A percentile compares a stretch with the other conserved stretches of the same genome.
These are phyloP conservation scores for Rhodotorula paludigena DNA, from an alignment of 768 basidiomycete genomes.

Conservation along the genomic window DNA sequence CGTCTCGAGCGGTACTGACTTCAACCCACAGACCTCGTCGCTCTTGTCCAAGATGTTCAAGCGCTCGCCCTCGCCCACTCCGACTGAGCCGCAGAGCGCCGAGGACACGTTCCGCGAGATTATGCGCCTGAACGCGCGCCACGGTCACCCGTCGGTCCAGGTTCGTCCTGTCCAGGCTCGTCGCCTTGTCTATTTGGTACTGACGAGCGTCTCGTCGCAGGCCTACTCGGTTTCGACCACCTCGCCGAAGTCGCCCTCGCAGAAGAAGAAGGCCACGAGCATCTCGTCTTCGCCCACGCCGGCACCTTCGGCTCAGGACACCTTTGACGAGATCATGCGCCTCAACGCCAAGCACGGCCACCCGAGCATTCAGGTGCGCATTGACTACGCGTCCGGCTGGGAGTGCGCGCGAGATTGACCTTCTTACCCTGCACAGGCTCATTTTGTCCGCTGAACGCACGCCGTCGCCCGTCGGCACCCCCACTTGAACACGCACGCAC, in stretches of 20 bases:
- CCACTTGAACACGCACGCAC: too few relatives aligned
- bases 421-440: too few relatives aligned
- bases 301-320: neutral
- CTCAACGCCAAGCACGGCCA: neutral
- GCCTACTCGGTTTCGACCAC: constrained; percentile 3
- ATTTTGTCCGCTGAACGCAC: too few relatives aligned
- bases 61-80: neutral
- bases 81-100: neutral
- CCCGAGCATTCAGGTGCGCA: neutral
- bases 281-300: neutral
- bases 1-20: neutral
- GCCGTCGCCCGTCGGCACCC: too few relatives aligned
- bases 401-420: too few relatives aligned
- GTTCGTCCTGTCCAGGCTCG: neutral
- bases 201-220: neutral
- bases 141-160: constrained; percentile 21
- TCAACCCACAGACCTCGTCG: neutral
- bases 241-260: constrained; percentile 6
- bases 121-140: constrained; percentile 20
- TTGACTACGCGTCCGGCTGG: neutral
- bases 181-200: neutral
- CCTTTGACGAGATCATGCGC: constrained; percentile 9
- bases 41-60: neutral
- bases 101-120: constrained; percentile 13
- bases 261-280: neutral